phyloP scores from a whole-genome alignment of 2,329 filamentous ascomycete species.

The Epichloe baconii region DNA sequence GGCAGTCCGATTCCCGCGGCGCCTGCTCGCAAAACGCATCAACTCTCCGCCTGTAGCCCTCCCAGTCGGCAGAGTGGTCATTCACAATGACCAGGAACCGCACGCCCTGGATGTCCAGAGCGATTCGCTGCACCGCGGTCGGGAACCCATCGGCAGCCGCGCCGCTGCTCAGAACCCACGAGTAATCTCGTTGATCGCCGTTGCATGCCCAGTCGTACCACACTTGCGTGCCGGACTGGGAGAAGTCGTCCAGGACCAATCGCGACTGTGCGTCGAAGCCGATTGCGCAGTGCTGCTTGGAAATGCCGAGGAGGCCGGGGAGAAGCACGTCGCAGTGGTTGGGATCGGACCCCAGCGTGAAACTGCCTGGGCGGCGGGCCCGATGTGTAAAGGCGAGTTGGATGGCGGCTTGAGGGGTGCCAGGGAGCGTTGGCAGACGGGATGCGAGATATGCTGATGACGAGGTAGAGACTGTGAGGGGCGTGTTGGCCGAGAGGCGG shows the following conservation, averaged over 20 bases:
- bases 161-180: slow-evolving; percentile 21
- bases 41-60: slow-evolving; percentile 20
- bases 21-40: slow-evolving; percentile 20
- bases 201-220: slow-evolving; percentile 29
- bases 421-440: slow-evolving; percentile 14
- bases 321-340: slow-evolving; percentile 23
- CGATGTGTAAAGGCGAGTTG: slow-evolving; percentile 22
- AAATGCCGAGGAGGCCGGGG: slow-evolving; percentile 20
- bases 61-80: slow-evolving; percentile 20
- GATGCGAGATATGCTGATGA: slow-evolving; percentile 16
- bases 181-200: slow-evolving; percentile 22
- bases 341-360: slow-evolving; percentile 26
- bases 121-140: slow-evolving; percentile 19
- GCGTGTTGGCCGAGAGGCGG: slow-evolving; percentile 19
- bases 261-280: slow-evolving; percentile 25
- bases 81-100: slow-evolving; percentile 27
- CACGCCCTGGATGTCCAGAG: slow-evolving; percentile 26
- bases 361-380: slow-evolving; percentile 22
- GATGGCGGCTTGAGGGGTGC: slow-evolving; percentile 16
- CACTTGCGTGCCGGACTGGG: slow-evolving; percentile 24
- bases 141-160: slow-evolving; percentile 13
- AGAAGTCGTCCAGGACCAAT: slow-evolving; percentile 26
- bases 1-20: slow-evolving; percentile 13
- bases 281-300: slow-evolving; percentile 23
- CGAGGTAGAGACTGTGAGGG: slow-evolving; percentile 12